phyloP scores from a whole-genome alignment of 2,329 filamentous ascomycete genomes.

The Sporothrix luriei region DNA sequence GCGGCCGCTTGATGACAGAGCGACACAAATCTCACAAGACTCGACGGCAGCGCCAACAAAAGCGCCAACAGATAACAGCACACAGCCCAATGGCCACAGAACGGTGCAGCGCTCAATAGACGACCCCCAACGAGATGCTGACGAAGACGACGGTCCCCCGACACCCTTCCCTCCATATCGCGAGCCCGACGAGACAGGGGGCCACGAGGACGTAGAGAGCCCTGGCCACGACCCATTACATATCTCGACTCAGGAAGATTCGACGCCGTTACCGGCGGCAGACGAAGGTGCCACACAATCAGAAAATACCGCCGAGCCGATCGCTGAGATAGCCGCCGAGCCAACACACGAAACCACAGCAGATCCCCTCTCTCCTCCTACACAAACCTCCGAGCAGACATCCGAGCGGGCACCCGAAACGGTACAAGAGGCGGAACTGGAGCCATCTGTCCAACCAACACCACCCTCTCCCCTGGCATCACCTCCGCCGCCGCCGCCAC shows the following conservation, averaged over 20 bases:
- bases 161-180: slow-evolving; percentile 29
- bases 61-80: neutral
- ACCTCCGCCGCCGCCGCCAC: slow-evolving; percentile 29
- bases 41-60: neutral
- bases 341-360: neutral
- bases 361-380: neutral
- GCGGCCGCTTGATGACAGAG: neutral
- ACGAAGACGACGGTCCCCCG: slow-evolving; percentile 21
- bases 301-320: neutral
- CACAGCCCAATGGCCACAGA: slow-evolving; percentile 11
- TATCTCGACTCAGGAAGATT: neutral
- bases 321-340: neutral
- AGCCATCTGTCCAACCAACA: neutral
- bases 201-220: neutral
- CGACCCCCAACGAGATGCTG: neutral
- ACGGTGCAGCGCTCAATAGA: neutral
- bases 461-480: neutral
- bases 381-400: neutral
- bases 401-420: neutral
- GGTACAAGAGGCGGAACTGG: neutral
- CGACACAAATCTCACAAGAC: neutral
- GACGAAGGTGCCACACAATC: neutral
- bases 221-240: neutral
- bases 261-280: neutral
- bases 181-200: slow-evolving; percentile 20